Percentiles rank a stretch among this genome's conserved stretches.
These are phyloP conservation scores for Nakazawaea wyomingensis DNA, from an alignment of 805 yeast genomes.

Conservation along the genomic window DNA sequence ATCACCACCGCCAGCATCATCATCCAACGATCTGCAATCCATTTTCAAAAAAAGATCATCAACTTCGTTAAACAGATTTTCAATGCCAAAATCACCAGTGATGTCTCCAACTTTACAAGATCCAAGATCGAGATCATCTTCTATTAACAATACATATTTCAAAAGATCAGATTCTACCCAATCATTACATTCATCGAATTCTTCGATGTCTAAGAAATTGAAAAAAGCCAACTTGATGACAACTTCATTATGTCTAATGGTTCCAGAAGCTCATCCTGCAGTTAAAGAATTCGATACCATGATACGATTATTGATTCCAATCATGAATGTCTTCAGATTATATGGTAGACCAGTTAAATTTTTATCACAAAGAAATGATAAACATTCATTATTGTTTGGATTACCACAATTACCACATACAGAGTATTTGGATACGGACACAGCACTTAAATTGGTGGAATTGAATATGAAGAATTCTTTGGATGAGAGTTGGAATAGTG, in stretches of 20 bases:
- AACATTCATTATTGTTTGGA: slow-evolving; percentile 58
- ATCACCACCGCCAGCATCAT: slow-evolving; percentile 7
- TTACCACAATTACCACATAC: slow-evolving; percentile 70
- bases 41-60: slow-evolving; percentile 23
- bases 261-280: slow-evolving; percentile 70
- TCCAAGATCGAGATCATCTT: slow-evolving; percentile 8
- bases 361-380: slow-evolving; percentile 50
- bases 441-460: slow-evolving; percentile 25
- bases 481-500: slow-evolving; percentile 25
- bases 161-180: slow-evolving; percentile 17
- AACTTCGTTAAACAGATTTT: slow-evolving; percentile 20
- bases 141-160: slow-evolving; percentile 6
- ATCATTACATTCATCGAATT: slow-evolving; percentile 22
- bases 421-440: slow-evolving; percentile 40
- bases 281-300: slow-evolving; percentile 69
- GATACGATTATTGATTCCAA: slow-evolving; percentile 63
- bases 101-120: not conserved
- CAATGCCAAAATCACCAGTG: slow-evolving; percentile 3
- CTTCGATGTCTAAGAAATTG: slow-evolving; percentile 17
- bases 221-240: slow-evolving; percentile 19
- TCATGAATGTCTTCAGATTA: slow-evolving; percentile 62
- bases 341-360: slow-evolving; percentile 72
- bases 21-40: not conserved
- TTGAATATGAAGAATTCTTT: slow-evolving; percentile 27
- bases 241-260: slow-evolving; percentile 29